A percentile compares a stretch with the other conserved stretches of the same genome.
phyloP scores from a whole-genome alignment of 2,329 filamentous ascomycete species.

The Venturia pyrina region DNA sequence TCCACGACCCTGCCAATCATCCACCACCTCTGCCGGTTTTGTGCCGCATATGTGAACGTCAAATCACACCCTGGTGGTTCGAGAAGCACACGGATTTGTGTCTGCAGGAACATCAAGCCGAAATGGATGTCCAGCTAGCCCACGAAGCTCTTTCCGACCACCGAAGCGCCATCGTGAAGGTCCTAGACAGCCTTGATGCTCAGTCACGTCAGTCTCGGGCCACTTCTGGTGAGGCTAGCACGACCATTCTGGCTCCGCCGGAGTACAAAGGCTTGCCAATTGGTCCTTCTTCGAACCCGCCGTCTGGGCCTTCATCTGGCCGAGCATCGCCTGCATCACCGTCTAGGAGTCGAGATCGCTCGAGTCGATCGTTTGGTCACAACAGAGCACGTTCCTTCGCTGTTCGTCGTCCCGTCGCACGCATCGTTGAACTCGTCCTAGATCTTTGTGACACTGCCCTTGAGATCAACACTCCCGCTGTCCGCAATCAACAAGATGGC shows the following conservation, averaged over 20 bases:
- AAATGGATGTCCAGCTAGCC: slow-evolving; percentile 95
- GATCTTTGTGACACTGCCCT: slow-evolving; percentile 93
- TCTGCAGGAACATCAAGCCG: slow-evolving; percentile 87
- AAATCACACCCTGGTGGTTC: slow-evolving; percentile 99
- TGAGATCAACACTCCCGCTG: slow-evolving; percentile 86
- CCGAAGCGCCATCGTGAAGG: slow-evolving; percentile 86
- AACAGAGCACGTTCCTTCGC: slow-evolving; percentile 79
- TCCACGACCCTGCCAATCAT: slow-evolving; percentile 63
- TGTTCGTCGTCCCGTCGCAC: slow-evolving; percentile 74
- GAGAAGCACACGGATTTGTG: slow-evolving; percentile 97
- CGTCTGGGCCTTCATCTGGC: slow-evolving; percentile 59
- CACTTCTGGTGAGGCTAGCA: slow-evolving; percentile 17
- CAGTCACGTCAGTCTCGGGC: slow-evolving; percentile 53
- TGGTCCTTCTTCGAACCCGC: slow-evolving; percentile 62
- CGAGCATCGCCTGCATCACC: slow-evolving; percentile 60
- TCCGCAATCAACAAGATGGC: slow-evolving; percentile 69
- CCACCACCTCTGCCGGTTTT: slow-evolving; percentile 76
- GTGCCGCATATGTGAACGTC: slow-evolving; percentile 93
- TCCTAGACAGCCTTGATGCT: slow-evolving; percentile 83
- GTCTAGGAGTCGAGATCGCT: slow-evolving; percentile 58
- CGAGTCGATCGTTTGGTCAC: slow-evolving; percentile 61
- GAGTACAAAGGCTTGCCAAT: slow-evolving; percentile 87
- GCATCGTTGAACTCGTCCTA: slow-evolving; percentile 88
- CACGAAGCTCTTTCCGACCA: slow-evolving; percentile 90
- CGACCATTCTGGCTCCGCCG: slow-evolving; percentile 32